Conservation (phyloP, 495 filamentous ascomycete genomes). For the Penicillium cataractarum region DNA sequence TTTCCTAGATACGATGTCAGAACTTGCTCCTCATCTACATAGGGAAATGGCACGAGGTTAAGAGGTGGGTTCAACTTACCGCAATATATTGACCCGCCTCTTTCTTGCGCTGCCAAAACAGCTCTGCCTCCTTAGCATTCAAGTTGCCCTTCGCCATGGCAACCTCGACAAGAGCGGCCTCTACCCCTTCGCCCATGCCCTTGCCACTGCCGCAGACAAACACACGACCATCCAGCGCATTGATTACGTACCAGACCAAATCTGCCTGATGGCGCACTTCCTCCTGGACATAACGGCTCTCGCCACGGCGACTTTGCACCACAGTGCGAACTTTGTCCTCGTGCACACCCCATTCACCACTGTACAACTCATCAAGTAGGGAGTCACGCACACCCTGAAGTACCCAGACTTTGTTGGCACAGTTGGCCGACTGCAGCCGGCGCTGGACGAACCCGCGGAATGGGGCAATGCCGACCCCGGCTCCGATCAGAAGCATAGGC, state of each 20-base stretch:
- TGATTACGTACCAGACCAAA: conserved; percentile 95
- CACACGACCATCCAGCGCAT: conserved; percentile 86
- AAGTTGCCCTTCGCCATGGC: conserved; percentile 80
- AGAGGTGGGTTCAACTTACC: conserved; percentile 50
- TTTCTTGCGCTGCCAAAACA: conserved; percentile 83
- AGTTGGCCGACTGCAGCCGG: conserved; percentile 91
- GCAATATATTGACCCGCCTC: conserved; percentile 86
- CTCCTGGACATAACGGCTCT: conserved; percentile 83
- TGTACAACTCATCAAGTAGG: conserved; percentile 91
- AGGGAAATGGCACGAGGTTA: not conserved
- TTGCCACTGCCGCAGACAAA: conserved; percentile 94
- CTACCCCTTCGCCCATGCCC: conserved; percentile 97
- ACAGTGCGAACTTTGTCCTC: conserved; percentile 92
- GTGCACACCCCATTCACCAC: conserved; percentile 92
- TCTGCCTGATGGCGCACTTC: conserved; percentile 87
- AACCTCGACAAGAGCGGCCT: conserved; percentile 77
- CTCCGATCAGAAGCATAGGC: conserved; percentile 96
- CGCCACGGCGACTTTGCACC: conserved; percentile 79
- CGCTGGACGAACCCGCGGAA: conserved; percentile 98
- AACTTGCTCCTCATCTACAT: not conserved
- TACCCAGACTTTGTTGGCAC: conserved; percentile 99
- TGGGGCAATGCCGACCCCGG: conserved; percentile 93
- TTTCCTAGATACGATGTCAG: conserved; percentile 33
- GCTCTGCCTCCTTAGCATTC: conserved; percentile 68
- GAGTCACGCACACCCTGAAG: conserved; percentile 95